Evolutionary conservation across 2,329 filamentous ascomycete genomes (phyloP), one percentile per base, ranked within the genome.

Genomic region (Fusarium staphyleae): DNA sequence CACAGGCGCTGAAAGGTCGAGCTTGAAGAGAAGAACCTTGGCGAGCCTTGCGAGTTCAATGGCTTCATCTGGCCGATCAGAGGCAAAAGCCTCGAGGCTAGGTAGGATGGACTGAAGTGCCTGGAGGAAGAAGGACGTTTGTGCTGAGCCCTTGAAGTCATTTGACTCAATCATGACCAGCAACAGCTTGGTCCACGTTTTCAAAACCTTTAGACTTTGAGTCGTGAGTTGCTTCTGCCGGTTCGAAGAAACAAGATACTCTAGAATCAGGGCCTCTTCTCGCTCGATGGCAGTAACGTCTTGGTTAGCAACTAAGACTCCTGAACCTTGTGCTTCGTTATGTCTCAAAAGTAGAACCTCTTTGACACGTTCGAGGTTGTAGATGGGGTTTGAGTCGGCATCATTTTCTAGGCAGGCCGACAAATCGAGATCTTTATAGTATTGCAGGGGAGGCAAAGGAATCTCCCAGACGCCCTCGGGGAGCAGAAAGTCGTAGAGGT

Each of bases 401-500:
- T 87, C 83, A 22, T 83, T 77, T 50, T 85, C 83, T 10, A 84
- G 70, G 62, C 88, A 93, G 1, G 83, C 76, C 3, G 82, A 79
- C 40, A 96, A 75, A 60, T 93, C 86, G 18, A 96, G 71, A 34
- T 87, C 86, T 14, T 77, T 76, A 55, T 93, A 87, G 55, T 83
- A 83, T 33, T 78, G 74, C 15, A 89, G 75, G 5, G 78, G 71
- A 3, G 86, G 85, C 3, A 82, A 72, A 2, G 81, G 69, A 4
- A 77, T 71, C 18, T 77, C 72, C 77, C 83, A 85, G n/a, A 77
- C 68, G 13, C 72, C 77, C 37, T 80, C 79, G 15, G 78, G 70
- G 2, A 81, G 73, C 54, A 95, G 83, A 67, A 98, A 98, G 74
- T 99, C 95, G 66, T 96, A 95, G 16, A 98, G 81, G 61, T 97